phyloP scores from a whole-genome alignment of 495 filamentous ascomycete species.

The Hypoxylon crocopeplum region DNA sequence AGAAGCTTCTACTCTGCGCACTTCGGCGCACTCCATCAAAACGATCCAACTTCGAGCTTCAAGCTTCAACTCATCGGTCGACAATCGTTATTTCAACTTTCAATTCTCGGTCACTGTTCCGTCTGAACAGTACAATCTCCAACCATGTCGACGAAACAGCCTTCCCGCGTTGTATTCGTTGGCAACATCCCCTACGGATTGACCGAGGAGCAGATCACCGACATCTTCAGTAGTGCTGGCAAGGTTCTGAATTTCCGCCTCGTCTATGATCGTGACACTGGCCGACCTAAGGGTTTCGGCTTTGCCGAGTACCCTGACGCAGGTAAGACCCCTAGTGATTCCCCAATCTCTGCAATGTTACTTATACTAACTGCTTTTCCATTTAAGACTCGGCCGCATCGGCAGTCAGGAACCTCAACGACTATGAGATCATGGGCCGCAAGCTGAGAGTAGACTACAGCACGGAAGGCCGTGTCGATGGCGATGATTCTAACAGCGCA shows the following conservation, averaged over 20 bases:
- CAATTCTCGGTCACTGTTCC: too few relatives aligned
- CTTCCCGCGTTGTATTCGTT: conserved; percentile 73
- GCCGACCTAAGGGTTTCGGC: conserved; percentile 93
- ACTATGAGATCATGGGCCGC: conserved; percentile 93
- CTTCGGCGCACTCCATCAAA: too few relatives aligned
- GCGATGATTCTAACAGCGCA: conserved; percentile 54
- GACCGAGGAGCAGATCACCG: conserved; percentile 91
- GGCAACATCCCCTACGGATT: conserved; percentile 87
- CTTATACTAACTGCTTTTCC: conserved; percentile 20
- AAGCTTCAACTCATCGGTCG: too few relatives aligned
- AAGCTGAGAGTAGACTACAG: conserved; percentile 95
- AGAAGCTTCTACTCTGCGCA: too few relatives aligned
- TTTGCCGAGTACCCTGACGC: conserved; percentile 92
- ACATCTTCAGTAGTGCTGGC: conserved; percentile 87
- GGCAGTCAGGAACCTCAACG: conserved; percentile 94
- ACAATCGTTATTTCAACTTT: too few relatives aligned
- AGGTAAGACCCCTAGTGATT: conserved; percentile 42
- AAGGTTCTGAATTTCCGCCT: conserved; percentile 91
- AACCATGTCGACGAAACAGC: conserved; percentile 60
- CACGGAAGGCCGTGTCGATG: conserved; percentile 84
- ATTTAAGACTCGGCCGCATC: conserved; percentile 84
- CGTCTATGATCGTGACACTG: conserved; percentile 95
- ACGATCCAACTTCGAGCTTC: too few relatives aligned
- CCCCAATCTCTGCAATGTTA: not conserved
- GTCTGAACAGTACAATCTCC: conserved; percentile 2